These are phyloP conservation scores for Arthroderma sp. DNA, from an alignment of 2,329 filamentous ascomycete species.

Conservation along the genomic window DNA sequence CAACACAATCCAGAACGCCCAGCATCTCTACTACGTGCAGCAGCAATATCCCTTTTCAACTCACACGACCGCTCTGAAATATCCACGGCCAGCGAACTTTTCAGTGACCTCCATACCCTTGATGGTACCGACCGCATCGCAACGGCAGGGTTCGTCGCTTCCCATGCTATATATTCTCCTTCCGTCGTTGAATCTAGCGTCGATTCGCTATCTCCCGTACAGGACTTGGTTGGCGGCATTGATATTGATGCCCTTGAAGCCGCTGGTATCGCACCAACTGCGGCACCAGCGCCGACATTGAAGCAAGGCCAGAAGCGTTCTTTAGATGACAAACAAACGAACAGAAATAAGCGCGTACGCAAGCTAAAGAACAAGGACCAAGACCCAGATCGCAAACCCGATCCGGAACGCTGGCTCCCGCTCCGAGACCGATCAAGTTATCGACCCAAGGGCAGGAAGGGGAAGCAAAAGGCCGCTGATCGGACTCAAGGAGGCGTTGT, in stretches of 20 bases:
- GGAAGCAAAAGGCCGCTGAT: constrained; percentile 66
- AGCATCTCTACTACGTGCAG: constrained; percentile 61
- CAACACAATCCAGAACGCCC: constrained; percentile 43
- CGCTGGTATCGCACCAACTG: constrained; percentile 25
- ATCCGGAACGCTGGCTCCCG: constrained; percentile 88
- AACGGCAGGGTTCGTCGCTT: constrained; percentile 73
- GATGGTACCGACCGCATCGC: constrained; percentile 55
- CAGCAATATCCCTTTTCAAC: constrained; percentile 68
- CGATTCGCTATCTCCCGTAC: constrained; percentile 25
- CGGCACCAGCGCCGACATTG: constrained; percentile 17
- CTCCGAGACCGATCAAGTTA: constrained; percentile 80
- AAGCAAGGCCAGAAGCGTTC: constrained; percentile 24
- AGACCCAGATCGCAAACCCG: constrained; percentile 64
- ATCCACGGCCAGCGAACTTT: constrained; percentile 60
- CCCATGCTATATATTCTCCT: constrained; percentile 47
- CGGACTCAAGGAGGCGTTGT: constrained; percentile 76
- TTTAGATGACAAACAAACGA: constrained; percentile 16
- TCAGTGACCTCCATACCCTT: constrained; percentile 54
- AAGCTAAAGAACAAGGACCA: constrained; percentile 37
- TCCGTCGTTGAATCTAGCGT: constrained; percentile 24
- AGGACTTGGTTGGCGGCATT: constrained; percentile 30
- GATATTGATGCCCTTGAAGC: constrained; percentile 33
- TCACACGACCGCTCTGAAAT: constrained; percentile 59
- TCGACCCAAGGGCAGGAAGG: constrained; percentile 81
- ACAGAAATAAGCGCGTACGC: constrained; percentile 29